Conservation (phyloP, 495 filamentous ascomycete genomes). For the Friedmanniomyces endolithicus region DNA sequence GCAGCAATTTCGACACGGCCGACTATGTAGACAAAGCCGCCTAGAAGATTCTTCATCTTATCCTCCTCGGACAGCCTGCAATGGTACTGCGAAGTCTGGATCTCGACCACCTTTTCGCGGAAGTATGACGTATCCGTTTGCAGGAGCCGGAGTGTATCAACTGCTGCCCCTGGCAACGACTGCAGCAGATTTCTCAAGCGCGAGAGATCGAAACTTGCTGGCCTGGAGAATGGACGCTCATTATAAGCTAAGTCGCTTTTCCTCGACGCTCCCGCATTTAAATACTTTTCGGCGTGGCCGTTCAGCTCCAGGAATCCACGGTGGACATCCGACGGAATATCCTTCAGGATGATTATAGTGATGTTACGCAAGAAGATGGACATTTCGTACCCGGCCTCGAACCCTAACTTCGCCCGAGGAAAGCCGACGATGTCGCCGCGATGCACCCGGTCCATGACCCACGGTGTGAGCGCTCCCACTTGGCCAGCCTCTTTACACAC, state of each 20-base stretch:
- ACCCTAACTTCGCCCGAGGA: background rate
- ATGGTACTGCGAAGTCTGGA: too few species aligned
- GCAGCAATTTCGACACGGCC: too few species aligned
- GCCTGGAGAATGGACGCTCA: background rate
- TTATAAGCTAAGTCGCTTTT: background rate
- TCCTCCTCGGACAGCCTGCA: too few species aligned
- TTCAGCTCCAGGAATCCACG: background rate
- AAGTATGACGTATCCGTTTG: background rate
- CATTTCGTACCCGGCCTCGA: background rate
- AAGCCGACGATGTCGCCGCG: background rate
- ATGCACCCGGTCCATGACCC: background rate
- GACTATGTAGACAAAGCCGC: too few species aligned
- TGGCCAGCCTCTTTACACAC: background rate
- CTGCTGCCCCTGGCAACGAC: background rate
- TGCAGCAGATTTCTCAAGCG: background rate
- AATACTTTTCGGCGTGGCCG: background rate
- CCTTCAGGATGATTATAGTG: background rate
- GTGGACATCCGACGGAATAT: background rate
- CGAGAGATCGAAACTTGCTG: background rate
- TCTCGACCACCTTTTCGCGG: too few species aligned
- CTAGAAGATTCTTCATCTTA: too few species aligned
- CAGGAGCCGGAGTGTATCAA: background rate
- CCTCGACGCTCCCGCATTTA: background rate
- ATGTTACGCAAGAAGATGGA: background rate
- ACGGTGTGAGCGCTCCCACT: background rate